phyloP scores from a whole-genome alignment of 352 stramenopile species.

The Phytophthora cryptogea region DNA sequence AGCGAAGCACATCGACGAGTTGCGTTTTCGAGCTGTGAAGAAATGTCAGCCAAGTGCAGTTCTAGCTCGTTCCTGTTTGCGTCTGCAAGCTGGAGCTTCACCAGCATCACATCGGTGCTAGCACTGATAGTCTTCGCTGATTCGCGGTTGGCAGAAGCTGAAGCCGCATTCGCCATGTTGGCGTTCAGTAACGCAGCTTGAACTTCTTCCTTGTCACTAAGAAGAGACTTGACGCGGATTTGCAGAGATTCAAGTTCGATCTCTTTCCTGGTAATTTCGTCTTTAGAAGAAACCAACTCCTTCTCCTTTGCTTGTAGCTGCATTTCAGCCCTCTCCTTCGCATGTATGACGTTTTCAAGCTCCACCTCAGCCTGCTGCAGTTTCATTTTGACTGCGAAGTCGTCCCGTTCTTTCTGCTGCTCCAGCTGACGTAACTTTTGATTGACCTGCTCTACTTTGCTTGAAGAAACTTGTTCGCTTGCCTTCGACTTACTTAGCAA shows the following conservation, averaged over 20 bases:
- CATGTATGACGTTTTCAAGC: slow-evolving; percentile 22
- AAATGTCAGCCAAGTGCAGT: slow-evolving; percentile 50
- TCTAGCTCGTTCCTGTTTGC: slow-evolving; percentile 60
- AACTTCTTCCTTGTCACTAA: slow-evolving; percentile 45
- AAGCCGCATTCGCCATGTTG: slow-evolving; percentile 31
- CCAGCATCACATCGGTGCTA: slow-evolving; percentile 53
- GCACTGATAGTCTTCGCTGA: slow-evolving; percentile 15
- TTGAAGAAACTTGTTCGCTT: slow-evolving; percentile 43
- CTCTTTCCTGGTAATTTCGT: slow-evolving; percentile 26
- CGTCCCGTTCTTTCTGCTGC: slow-evolving; percentile 45
- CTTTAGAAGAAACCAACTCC: slow-evolving; percentile 30
- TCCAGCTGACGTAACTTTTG: slow-evolving; percentile 36
- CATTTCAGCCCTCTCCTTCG: slow-evolving; percentile 34
- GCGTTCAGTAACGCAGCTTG: slow-evolving; percentile 38
- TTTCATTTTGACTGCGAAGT: slow-evolving; percentile 39
- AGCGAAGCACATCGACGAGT: slow-evolving; percentile 43
- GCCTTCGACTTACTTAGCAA: slow-evolving; percentile 45
- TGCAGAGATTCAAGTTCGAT: slow-evolving; percentile 38
- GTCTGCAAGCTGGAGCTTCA: slow-evolving; percentile 65
- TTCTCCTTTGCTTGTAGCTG: slow-evolving; percentile 42
- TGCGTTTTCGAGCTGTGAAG: slow-evolving; percentile 50
- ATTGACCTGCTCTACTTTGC: slow-evolving; percentile 34
- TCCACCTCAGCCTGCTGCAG: slow-evolving; percentile 43
- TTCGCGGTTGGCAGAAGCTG: slow-evolving; percentile 16
- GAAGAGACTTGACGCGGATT: slow-evolving; percentile 35